phyloP scores from a whole-genome alignment of 176 grass and related monocot genomes.

The Aegilops bicornis region DNA sequence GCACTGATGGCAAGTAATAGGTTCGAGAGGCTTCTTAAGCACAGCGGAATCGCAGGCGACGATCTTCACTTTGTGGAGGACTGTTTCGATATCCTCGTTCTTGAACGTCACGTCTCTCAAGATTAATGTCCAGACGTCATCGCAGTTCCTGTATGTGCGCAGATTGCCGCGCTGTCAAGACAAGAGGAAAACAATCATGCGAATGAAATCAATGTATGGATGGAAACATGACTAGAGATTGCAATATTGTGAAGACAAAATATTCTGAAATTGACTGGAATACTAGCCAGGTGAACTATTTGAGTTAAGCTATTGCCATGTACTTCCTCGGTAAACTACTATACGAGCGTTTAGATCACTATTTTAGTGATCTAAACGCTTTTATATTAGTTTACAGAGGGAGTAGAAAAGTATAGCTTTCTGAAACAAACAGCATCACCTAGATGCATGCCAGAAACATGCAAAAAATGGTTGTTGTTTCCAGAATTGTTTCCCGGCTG shows the following conservation, averaged over 20 bases:
- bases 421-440: not conserved
- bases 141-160: constrained; percentile 93
- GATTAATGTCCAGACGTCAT: constrained; percentile 91
- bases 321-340: too few species aligned
- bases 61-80: constrained; percentile 70
- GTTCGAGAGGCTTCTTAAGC: not conserved
- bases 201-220: not conserved
- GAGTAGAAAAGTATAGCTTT: too few species aligned
- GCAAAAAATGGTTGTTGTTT: not conserved
- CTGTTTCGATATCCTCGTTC: constrained; percentile 47
- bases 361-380: too few species aligned
- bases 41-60: constrained; percentile 39
- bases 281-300: not conserved
- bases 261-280: not conserved
- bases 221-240: not conserved
- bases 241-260: not conserved
- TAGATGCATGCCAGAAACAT: not conserved
- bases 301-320: not conserved
- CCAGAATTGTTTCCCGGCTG: not conserved
- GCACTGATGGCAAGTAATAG: not conserved
- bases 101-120: constrained; percentile 65
- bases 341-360: too few species aligned
- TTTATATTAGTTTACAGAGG: too few species aligned
- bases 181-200: constrained; percentile 10
- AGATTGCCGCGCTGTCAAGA: constrained; percentile 77